Base-by-base conservation (phyloP, 208 protist genomes). In the Porcisia deanei region DNA sequence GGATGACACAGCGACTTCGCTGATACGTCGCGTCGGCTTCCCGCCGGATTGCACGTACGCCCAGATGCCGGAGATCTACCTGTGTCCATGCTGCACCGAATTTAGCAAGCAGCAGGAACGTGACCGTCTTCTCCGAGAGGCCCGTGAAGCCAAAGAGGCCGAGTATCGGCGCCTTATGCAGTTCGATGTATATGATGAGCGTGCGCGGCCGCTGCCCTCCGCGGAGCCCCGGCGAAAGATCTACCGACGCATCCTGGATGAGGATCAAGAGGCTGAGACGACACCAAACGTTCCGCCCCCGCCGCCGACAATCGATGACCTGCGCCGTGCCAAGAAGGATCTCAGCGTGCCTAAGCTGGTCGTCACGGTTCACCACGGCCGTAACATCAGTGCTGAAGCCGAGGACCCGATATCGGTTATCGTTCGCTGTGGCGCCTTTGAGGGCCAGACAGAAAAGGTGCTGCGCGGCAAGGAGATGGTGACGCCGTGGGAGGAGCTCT, bases 151-250 rank as follows among this genome's bases (percentile, higher is more conserved):
- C 77, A 95, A 94, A 82, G 88, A 94, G 49, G 64, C 81, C 14
- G 91, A 92, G 63, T 83, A 77, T 45, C 89, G 91, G 25, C 81
- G 83, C 49, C 66, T 95, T 34, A 75, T 97, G 80, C 93, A 97
- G 76, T 80, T 94, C n/a, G 91, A 97, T 75, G 81, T 97, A n/a
- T 94, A 95, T 74, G 93, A 97, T 12, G 93, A 97, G 75, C 90
- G 93, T 45, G 93, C 93, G 22, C 86, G 85, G 41, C 89, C 91
- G 54, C 75, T 92, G 43, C 85, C 82, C 30, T 83, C 65, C 5
- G 71, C 67, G 14, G 57, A 80, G 18, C 71, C 64, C 54, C 85
- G 80, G 25, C 84, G 86, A 66, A 88, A 90, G 70, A 54, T 54
- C 1, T 88, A 83, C 77, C 77, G 79, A 34, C 78, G 84, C 70